Percentiles rank a stretch among this genome's conserved stretches.
Conservation (phyloP, 768 basidiomycete genomes). For the Psilocybe cubensis region DNA sequence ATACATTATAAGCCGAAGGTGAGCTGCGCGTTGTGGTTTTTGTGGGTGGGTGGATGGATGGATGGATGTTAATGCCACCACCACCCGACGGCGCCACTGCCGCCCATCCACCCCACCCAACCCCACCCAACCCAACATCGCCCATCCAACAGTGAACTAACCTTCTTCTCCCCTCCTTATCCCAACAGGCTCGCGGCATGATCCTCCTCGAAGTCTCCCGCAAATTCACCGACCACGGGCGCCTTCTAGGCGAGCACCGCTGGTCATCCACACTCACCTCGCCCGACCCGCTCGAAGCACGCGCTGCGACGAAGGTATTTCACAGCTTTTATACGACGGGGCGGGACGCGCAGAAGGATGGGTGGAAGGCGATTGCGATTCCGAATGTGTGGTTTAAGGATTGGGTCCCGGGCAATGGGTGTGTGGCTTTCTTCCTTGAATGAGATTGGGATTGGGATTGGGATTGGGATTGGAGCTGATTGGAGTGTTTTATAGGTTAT, state of each 20-base stretch:
- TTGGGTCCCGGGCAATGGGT: conserved; percentile 39
- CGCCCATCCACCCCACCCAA: too few species aligned
- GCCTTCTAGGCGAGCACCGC: conserved; percentile 53
- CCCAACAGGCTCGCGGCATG: conserved; percentile 45
- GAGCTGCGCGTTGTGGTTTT: conserved; percentile 14
- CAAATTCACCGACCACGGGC: conserved; percentile 33
- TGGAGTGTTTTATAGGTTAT: conserved; percentile 25
- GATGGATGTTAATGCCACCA: too few species aligned
- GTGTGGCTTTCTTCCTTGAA: conserved; percentile 12
- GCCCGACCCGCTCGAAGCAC: conserved; percentile 39
- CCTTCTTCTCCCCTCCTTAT: background rate
- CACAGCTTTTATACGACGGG: conserved; percentile 43
- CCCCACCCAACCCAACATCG: too few species aligned
- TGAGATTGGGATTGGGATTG: too few species aligned
- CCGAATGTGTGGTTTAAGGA: conserved; percentile 45
- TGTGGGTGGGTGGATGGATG: too few species aligned
- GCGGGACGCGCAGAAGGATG: conserved; percentile 53
- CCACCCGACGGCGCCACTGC: too few species aligned
- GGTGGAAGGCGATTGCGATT: conserved; percentile 54
- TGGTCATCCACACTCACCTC: conserved; percentile 50
- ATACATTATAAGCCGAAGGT: conserved; percentile 54
- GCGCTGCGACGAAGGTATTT: conserved; percentile 42
- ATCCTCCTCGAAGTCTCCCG: conserved; percentile 53
- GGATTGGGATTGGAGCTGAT: too few species aligned
- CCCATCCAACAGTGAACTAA: background rate